Conservation (phyloP, 129 eudicot species). For the Flaveria trinervia region DNA sequence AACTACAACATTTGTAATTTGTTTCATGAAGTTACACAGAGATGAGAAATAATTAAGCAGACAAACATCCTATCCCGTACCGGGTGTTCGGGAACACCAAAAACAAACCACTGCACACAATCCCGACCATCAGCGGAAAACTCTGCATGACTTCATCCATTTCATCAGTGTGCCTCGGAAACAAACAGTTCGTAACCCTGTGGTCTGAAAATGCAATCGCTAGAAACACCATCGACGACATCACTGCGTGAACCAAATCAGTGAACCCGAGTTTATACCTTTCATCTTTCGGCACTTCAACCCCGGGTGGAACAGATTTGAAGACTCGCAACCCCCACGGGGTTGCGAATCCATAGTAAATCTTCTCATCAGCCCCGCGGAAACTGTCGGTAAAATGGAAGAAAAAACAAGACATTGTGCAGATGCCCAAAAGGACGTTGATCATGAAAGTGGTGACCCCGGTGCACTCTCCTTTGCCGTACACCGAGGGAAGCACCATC, state of each 20-base stretch:
- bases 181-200: slow-evolving; percentile 69
- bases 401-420: slow-evolving; percentile 79
- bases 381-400: slow-evolving; percentile 95
- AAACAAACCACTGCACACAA: slow-evolving; percentile 78
- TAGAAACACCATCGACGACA: slow-evolving; percentile 77
- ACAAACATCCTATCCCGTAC: slow-evolving; percentile 82
- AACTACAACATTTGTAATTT: too few relatives aligned
- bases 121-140: slow-evolving; percentile 86
- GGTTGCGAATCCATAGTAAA: slow-evolving; percentile 74
- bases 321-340: slow-evolving; percentile 69
- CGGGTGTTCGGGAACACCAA: slow-evolving; percentile 78
- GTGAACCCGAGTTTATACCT: slow-evolving; percentile 56
- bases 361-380: slow-evolving; percentile 65
- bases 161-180: slow-evolving; percentile 70
- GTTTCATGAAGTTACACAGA: neutral
- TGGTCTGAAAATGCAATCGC: slow-evolving; percentile 83
- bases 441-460: slow-evolving; percentile 67
- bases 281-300: slow-evolving; percentile 80
- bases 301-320: slow-evolving; percentile 48
- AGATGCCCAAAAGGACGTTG: slow-evolving; percentile 45
- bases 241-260: slow-evolving; percentile 75
- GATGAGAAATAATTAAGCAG: slow-evolving; percentile 39
- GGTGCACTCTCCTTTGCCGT: slow-evolving; percentile 62
- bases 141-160: slow-evolving; percentile 88
- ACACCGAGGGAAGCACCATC: slow-evolving; percentile 78